Percentiles rank a stretch among this genome's conserved stretches.
Evolutionary conservation across 306 rosid species (phyloP).

Genomic region (Prunus salicina): DNA sequence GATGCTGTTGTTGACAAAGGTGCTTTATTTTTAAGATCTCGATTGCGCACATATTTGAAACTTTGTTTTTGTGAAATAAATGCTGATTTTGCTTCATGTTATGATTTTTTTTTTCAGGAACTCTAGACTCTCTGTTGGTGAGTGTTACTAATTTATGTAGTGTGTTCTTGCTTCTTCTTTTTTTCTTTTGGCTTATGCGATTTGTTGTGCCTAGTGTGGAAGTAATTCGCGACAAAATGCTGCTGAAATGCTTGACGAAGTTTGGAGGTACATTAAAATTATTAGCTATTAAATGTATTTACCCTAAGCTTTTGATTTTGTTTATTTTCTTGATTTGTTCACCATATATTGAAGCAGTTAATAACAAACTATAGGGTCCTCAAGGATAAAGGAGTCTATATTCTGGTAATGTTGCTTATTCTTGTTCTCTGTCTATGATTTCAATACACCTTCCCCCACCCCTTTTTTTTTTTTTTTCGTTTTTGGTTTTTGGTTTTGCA

Average conservation of each 20-base stretch:
- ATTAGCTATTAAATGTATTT: conserved; percentile 23
- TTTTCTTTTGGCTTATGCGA: conserved; percentile 17
- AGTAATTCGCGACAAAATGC: conserved; percentile 63
- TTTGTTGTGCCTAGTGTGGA: conserved; percentile 64
- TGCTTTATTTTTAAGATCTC: conserved; percentile 11
- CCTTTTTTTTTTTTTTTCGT: neutral
- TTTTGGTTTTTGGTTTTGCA: neutral
- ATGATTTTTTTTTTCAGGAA: conserved; percentile 48
- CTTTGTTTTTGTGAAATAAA: neutral
- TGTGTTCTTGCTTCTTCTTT: conserved; percentile 19
- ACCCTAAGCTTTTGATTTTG: conserved; percentile 19
- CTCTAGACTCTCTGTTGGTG: conserved; percentile 87
- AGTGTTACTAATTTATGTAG: conserved; percentile 28
- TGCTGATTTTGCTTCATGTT: conserved; percentile 13
- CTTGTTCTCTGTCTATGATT: neutral
- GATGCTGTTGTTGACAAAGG: conserved; percentile 80
- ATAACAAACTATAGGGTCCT: conserved; percentile 95
- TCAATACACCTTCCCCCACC: neutral
- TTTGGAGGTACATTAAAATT: conserved; percentile 73
- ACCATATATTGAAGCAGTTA: conserved; percentile 89
- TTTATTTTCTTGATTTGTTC: conserved; percentile 70
- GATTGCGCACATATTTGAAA: neutral
- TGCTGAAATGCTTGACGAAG: conserved; percentile 70
- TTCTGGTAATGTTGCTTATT: conserved; percentile 53
- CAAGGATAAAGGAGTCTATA: conserved; percentile 81